phyloP scores from a whole-genome alignment of 1,284 basidiomycete genomes.

The Cutaneotrichosporon mucoides region DNA sequence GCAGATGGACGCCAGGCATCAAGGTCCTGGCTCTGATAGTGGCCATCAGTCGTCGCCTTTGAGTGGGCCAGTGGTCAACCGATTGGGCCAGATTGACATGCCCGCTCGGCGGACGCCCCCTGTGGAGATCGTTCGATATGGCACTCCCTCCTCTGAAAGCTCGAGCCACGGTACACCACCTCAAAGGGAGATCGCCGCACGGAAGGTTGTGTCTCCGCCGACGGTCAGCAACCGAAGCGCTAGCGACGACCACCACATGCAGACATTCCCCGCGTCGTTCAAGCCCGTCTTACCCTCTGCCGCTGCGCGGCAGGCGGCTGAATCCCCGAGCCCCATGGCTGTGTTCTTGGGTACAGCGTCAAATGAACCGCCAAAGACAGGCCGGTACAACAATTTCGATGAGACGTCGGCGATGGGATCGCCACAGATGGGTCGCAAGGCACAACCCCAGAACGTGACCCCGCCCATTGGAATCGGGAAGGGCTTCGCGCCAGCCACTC shows the following conservation, averaged over 20 bases:
- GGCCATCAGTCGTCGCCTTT: slow-evolving; percentile 1
- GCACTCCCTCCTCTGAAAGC: background rate
- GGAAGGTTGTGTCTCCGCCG: background rate
- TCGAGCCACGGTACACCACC: background rate
- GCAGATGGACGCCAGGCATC: background rate
- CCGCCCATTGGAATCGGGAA: too few species aligned
- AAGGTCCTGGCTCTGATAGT: background rate
- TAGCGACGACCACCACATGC: slow-evolving; percentile 3
- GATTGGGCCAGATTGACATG: background rate
- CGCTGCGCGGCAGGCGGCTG: background rate
- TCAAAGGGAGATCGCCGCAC: background rate
- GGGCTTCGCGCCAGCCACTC: background rate
- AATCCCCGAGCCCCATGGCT: background rate
- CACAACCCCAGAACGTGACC: too few species aligned
- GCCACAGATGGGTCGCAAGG: background rate
- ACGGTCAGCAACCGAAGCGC: background rate
- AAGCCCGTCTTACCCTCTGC: background rate
- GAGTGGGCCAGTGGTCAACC: background rate
- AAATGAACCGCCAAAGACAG: background rate
- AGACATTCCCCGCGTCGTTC: background rate
- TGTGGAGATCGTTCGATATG: background rate
- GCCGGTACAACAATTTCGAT: background rate
- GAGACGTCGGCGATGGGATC: background rate
- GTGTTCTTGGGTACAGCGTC: background rate
- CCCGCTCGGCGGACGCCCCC: background rate